Percentiles rank a stretch among this genome's conserved stretches.
Conservation (phyloP, 192 early-diverging fungal genomes). For the Backusella mclennaniae region DNA sequence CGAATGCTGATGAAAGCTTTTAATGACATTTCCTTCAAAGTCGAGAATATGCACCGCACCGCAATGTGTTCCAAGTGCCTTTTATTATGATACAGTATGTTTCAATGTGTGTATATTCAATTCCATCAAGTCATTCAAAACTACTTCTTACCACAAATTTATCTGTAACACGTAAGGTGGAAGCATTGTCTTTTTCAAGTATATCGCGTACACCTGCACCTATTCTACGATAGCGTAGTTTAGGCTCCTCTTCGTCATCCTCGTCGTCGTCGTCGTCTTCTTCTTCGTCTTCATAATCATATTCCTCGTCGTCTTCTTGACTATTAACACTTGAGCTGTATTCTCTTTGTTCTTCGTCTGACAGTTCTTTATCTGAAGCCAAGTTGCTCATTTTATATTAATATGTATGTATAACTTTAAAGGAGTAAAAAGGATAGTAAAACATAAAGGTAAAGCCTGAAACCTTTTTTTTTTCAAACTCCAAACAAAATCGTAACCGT, state of each 20-base stretch:
- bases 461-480: neutral
- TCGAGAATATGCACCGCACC: constrained; percentile 89
- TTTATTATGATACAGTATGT: neutral
- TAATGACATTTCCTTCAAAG: constrained; percentile 87
- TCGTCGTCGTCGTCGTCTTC: constrained; percentile 49
- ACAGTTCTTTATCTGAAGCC: neutral
- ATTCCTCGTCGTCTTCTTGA: constrained; percentile 64
- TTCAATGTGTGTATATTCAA: neutral
- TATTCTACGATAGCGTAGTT: constrained; percentile 86
- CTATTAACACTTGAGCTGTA: neutral
- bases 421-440: neutral
- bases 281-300: constrained; percentile 35
- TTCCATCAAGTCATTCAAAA: neutral
- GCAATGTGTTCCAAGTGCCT: constrained; percentile 89
- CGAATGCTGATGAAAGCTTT: constrained; percentile 80
- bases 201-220: constrained; percentile 71
- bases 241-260: constrained; percentile 89
- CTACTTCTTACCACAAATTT: constrained; percentile 70
- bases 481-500: neutral
- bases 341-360: constrained; percentile 8
- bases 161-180: constrained; percentile 75
- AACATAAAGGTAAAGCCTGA: neutral
- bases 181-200: constrained; percentile 86
- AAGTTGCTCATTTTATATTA: neutral
- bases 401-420: neutral